phyloP scores from a whole-genome alignment of 768 basidiomycete species.

The Termitomyces sp. region DNA sequence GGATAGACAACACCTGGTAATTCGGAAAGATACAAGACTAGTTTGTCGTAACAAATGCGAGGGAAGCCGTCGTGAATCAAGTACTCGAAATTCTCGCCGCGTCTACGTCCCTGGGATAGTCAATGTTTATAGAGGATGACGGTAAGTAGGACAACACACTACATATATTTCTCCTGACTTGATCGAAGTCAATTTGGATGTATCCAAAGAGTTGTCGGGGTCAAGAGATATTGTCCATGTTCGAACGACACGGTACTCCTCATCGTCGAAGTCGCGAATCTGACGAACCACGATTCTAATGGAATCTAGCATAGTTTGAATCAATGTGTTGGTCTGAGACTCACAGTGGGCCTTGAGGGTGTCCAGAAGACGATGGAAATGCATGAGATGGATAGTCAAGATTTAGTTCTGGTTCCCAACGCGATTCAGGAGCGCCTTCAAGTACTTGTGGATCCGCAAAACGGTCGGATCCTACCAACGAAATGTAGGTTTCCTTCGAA shows the following conservation, averaged over 20 bases:
- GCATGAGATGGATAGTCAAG: not conserved
- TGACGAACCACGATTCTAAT: not conserved
- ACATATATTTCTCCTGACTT: not conserved
- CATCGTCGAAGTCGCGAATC: not conserved
- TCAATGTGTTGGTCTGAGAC: not conserved
- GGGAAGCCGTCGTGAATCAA: not conserved
- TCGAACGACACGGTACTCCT: not conserved
- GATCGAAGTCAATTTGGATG: not conserved
- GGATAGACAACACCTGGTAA: not conserved
- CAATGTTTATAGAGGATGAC: not conserved
- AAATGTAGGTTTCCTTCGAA: not conserved
- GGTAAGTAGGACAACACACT: not conserved
- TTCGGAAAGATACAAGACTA: not conserved
- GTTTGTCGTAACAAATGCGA: not conserved
- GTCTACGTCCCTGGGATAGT: not conserved
- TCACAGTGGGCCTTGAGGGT: not conserved
- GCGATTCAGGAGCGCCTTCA: not conserved
- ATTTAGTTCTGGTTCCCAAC: not conserved
- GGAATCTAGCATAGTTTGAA: not conserved
- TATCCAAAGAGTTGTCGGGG: not conserved
- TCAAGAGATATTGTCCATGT: not conserved
- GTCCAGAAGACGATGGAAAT: not conserved
- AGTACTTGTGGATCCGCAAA: not conserved
- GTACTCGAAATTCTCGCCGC: not conserved
- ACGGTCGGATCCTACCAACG: not conserved